Base-by-base conservation (phyloP, 805 yeast species). In the Suhomyces emberorum region DNA sequence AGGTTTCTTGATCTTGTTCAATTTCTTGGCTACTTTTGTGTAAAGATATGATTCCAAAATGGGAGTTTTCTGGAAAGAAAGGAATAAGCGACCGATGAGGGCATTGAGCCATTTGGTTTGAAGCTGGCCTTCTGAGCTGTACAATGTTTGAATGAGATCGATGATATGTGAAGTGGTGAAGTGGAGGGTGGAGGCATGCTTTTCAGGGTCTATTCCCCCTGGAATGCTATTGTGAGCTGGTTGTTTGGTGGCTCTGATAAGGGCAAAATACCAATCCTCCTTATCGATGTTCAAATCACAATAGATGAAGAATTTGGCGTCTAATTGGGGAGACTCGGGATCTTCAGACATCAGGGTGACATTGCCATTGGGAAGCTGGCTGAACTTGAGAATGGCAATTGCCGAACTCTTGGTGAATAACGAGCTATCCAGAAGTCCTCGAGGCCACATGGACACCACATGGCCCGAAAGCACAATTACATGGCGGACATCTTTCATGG, bases 81-180 rank as follows among this genome's bases (percentile, higher is more conserved):
- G 63, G 51, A 89, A 93, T 9, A 91, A 46, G 39, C 98, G 69
- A 0, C 98, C 98, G 10, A 85, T 47, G 2, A 89, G 43, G 0
- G 96, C 96, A 59, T 93, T 93, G 15, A 93, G 58, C 98, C 98
- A 93, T 51, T 85, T 79, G 0, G 95, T 79, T 15, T 86, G 83
- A 19, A 83, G 59, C 51, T 88, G 93, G 2, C 87, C 88, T 48
- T 86, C 95, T 0, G 89, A 77, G 1, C 95, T 81, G 53, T 89
- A 84, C 26, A 89, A 59, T 1, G 82, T 75, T 46, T 83, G 88
- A 35, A 88, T 84, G 43, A 93, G 64, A 32, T 75, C 76, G 36
- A 87, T 71, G 70, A 84, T 77, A 51, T 88, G 86, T 3, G 72
- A 65, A 0, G 95, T 85, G 25, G 72, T 73, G 49, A 79, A 81